A percentile compares a stretch with the other conserved stretches of the same genome.
phyloP scores from a whole-genome alignment of 108 stramenopile genomes.

The Chaetoceros tenuissimus region DNA sequence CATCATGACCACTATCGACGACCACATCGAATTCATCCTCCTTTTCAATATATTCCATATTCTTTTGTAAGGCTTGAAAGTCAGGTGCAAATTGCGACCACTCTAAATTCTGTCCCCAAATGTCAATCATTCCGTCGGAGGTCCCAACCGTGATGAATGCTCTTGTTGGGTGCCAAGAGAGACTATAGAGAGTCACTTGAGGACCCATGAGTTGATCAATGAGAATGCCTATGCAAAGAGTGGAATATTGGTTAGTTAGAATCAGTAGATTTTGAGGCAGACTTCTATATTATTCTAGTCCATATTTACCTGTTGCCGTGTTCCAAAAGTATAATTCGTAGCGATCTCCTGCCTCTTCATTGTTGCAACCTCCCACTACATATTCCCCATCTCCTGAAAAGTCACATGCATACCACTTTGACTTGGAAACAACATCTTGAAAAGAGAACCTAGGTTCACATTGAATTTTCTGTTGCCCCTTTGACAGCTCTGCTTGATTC shows the following conservation, averaged over 20 bases:
- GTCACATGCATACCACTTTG: slow-evolving; percentile 59
- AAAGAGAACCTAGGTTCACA: slow-evolving; percentile 38
- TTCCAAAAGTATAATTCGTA: slow-evolving; percentile 67
- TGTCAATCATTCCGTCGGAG: slow-evolving; percentile 67
- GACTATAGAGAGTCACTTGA: slow-evolving; percentile 34
- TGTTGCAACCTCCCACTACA: slow-evolving; percentile 59
- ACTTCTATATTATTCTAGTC: no score
- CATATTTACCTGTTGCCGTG: slow-evolving; percentile 27
- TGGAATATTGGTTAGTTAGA: no score
- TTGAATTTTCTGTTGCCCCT: slow-evolving; percentile 9
- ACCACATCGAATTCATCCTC: slow-evolving; percentile 80
- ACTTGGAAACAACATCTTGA: slow-evolving; percentile 59
- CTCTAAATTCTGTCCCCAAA: slow-evolving; percentile 65
- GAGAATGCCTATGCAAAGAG: slow-evolving; percentile 31
- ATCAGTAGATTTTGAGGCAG: no score
- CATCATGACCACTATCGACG: slow-evolving; percentile 17
- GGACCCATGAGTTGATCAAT: slow-evolving; percentile 73
- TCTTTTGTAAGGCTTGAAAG: slow-evolving; percentile 69
- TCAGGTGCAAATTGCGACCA: slow-evolving; percentile 82
- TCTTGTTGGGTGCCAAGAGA: slow-evolving; percentile 79
- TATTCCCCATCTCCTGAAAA: slow-evolving; percentile 74
- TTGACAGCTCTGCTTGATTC: slow-evolving; percentile 4
- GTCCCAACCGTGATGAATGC: slow-evolving; percentile 71
- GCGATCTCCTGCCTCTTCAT: slow-evolving; percentile 34
- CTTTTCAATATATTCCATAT: slow-evolving; percentile 62